Evolutionary conservation across 768 basidiomycete species (phyloP).

Genomic region (Auricularia cornea): DNA sequence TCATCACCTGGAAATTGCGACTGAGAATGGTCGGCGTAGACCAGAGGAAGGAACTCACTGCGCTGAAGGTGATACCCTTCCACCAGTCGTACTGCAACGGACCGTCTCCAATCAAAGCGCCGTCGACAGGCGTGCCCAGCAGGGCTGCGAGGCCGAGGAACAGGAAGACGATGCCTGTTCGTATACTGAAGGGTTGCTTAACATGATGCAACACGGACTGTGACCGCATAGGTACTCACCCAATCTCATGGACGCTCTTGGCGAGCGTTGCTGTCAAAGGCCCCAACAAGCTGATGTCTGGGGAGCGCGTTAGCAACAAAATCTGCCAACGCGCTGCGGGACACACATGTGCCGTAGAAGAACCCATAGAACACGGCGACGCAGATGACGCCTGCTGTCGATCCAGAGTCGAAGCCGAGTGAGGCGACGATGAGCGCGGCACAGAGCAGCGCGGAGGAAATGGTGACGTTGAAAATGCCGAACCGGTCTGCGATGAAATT

Average conservation of each 20-base stretch:
- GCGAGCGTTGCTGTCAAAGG: neutral
- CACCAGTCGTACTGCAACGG: neutral
- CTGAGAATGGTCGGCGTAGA: no score
- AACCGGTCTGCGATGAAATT: constrained; percentile 33
- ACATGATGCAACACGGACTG: no score
- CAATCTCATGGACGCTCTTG: neutral
- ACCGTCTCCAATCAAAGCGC: neutral
- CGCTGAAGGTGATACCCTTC: neutral
- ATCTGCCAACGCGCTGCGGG: no score
- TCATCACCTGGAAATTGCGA: no score
- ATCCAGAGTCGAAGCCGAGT: constrained; percentile 26
- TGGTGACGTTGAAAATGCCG: constrained; percentile 38
- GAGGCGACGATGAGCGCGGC: constrained; percentile 11
- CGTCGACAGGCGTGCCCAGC: neutral
- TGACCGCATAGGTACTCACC: neutral
- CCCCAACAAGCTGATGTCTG: neutral
- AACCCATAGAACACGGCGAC: constrained; percentile 39
- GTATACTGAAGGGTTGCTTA: neutral
- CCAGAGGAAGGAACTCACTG: neutral
- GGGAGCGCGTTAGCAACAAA: no score
- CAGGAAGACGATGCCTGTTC: neutral
- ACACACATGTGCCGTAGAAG: constrained; percentile 27
- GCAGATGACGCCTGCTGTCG: constrained; percentile 24
- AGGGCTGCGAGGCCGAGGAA: neutral
- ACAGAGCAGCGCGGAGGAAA: constrained; percentile 5